Evolutionary conservation across 805 yeast species (phyloP), one percentile per base, ranked within the genome.

Genomic region (Nakazawaea peltata): DNA sequence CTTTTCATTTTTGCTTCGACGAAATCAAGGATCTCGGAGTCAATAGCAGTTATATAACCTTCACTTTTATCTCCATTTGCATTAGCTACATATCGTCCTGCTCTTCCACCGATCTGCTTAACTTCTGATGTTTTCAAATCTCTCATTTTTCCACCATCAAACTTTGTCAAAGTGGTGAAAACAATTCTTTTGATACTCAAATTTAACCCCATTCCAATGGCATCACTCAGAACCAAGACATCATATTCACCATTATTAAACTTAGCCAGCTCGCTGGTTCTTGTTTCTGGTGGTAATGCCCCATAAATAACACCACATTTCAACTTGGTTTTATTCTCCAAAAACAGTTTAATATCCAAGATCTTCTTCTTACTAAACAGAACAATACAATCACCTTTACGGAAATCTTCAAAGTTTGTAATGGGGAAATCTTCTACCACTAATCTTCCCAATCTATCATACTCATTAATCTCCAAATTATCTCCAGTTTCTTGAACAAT

Each of bases 161-260:
- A 88, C 55, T 92, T 92, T 32, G 53, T 53, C 19, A 71, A 61
- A 1, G 79, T 67, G 13, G 81, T 73, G 51, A 92, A 88, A 1
- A 92, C 69, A 4, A 92, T 71, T 41, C 97, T 63, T 40, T 77
- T 74, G 44, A 92, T 88, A 18, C 83, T 79, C 48, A 92, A 63
- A 50, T 92, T 92, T 36, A 92, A 65, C 0, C 98, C 98, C 97
- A 92, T 90, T 2, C 98, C 98, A 42, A 92, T 77, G 0, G 98
- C 98, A 61, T 92, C 97, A 2, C 95, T 83, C 1, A 98, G 97
- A 5, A 92, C 83, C 26, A 92, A 63, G n/a, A 83, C 69, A 48
- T 88, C 92, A 43, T 75, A 81, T 24, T 71, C 69, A 2, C 94
- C 90, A n/a, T 52, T 59, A 51, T 92, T 92, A 56, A 92, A 92